These are phyloP conservation scores for Laburnicola sp. DNA, from an alignment of 2,329 filamentous ascomycete species.

Conservation along the genomic window DNA sequence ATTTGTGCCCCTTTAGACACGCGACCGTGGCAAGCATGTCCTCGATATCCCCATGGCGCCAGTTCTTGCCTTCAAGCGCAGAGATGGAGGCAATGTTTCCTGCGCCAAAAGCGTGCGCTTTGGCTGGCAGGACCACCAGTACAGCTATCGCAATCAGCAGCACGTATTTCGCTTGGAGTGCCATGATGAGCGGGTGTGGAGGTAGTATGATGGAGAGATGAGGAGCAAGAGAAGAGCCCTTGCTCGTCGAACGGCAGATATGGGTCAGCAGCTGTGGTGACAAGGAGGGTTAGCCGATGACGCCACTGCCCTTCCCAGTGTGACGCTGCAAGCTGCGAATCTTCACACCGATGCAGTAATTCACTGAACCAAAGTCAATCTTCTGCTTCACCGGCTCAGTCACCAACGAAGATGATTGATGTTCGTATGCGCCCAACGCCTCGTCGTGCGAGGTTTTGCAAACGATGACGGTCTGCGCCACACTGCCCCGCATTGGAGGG, in stretches of 20 bases:
- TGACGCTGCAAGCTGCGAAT: too few species aligned
- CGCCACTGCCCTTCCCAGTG: neutral
- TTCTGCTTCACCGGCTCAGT: neutral
- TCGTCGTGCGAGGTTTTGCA: constrained; percentile 4
- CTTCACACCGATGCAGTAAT: too few species aligned
- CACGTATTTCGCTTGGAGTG: constrained; percentile 37
- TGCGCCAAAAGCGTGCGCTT: constrained; percentile 51
- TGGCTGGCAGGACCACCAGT: constrained; percentile 42
- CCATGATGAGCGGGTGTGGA: constrained; percentile 27
- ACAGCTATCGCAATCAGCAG: constrained; percentile 43
- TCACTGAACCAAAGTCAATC: neutral
- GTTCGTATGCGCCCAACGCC: neutral
- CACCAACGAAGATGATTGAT: too few species aligned
- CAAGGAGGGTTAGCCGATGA: constrained; percentile 4
- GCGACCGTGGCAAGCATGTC: constrained; percentile 55
- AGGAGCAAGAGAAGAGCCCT: neutral
- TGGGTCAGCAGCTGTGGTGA: constrained; percentile 2
- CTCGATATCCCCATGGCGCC: constrained; percentile 58
- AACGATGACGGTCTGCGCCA: neutral
- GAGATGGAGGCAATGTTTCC: constrained; percentile 50
- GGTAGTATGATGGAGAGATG: constrained; percentile 7
- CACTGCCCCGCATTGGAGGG: neutral
- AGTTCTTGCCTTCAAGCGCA: constrained; percentile 53
- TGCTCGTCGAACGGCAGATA: neutral
- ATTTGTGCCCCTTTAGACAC: constrained; percentile 49